phyloP scores from a whole-genome alignment of 2,329 filamentous ascomycete genomes.

The Fusarium tanahbumbuense region DNA sequence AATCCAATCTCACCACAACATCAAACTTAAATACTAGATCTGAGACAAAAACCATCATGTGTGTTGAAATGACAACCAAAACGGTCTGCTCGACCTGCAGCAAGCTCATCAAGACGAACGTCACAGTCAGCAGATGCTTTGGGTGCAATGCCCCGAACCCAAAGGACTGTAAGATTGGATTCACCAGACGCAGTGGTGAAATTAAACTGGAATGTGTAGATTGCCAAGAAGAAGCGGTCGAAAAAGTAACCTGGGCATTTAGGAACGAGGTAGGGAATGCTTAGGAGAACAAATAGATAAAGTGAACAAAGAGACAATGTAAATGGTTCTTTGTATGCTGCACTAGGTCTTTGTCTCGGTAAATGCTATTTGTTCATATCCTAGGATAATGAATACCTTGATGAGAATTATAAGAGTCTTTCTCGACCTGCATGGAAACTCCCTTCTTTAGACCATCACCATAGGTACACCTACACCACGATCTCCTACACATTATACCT shows the following conservation, averaged over 20 bases:
- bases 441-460: too few species aligned
- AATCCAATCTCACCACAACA: background rate
- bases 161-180: background rate
- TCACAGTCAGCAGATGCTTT: background rate
- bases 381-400: background rate
- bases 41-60: background rate
- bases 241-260: rapidly evolving
- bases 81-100: background rate
- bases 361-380: background rate
- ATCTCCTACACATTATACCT: background rate
- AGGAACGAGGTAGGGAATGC: background rate
- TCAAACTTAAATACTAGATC: background rate
- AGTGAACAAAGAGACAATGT: background rate
- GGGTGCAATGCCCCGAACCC: background rate
- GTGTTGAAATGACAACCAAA: background rate
- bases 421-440: background rate
- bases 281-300: background rate
- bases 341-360: background rate
- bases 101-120: background rate
- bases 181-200: background rate
- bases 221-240: background rate
- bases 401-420: background rate
- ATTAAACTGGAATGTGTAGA: background rate
- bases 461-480: background rate
- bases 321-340: background rate